Evolutionary conservation across 257 asterid species (phyloP).

Genomic region (Penstemon eatonii): DNA sequence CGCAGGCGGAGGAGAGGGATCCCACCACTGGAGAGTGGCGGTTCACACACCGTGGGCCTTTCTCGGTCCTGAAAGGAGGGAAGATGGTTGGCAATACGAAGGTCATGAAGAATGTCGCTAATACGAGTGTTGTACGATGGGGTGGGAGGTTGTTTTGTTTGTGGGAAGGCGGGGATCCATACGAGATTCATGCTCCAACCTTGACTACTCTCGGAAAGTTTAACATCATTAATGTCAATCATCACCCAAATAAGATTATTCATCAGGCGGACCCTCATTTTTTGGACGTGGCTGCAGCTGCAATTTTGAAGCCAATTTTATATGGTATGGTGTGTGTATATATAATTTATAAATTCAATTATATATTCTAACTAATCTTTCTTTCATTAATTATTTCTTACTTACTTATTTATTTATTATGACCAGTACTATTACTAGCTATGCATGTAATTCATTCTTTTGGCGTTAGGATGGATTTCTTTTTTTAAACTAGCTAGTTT

Average conservation of each 20-base stretch:
- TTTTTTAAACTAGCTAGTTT: no score
- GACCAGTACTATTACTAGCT: not conserved
- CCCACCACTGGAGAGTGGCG: constrained; percentile 79
- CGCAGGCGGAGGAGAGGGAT: constrained; percentile 86
- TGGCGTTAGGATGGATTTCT: not conserved
- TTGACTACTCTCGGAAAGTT: constrained; percentile 65
- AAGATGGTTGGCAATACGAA: constrained; percentile 88
- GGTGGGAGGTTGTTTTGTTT: constrained; percentile 78
- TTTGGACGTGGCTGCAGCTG: constrained; percentile 73
- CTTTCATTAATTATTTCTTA: constrained; percentile 9
- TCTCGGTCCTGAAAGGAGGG: constrained; percentile 85
- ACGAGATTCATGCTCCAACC: constrained; percentile 62
- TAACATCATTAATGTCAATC: constrained; percentile 36
- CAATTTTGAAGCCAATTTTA: constrained; percentile 71
- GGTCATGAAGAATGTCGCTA: constrained; percentile 99
- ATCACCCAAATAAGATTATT: constrained; percentile 15
- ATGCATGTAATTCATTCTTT: not conserved
- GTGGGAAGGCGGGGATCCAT: constrained; percentile 99
- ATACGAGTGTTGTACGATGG: constrained; percentile 88
- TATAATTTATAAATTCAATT: no score
- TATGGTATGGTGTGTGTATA: constrained; percentile 67
- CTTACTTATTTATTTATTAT: not conserved
- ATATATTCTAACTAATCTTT: not conserved
- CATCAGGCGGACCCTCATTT: constrained; percentile 20
- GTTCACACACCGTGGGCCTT: constrained; percentile 97